Evolutionary conservation across 768 basidiomycete species (phyloP).

Genomic region (Leccinum disarticulatum): DNA sequence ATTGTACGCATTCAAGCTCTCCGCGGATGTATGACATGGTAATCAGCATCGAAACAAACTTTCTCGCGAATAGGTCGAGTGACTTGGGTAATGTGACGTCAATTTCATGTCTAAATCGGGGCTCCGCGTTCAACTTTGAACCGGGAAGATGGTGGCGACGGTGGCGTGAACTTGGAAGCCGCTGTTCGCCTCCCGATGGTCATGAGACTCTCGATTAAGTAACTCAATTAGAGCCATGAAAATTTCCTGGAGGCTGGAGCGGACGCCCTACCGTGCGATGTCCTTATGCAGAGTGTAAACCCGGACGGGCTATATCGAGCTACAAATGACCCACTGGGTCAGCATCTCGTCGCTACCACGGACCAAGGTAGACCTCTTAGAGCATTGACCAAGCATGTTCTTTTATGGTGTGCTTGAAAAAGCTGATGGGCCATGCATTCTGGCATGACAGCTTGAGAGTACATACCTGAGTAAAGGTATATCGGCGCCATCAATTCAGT

Average conservation of each 20-base stretch:
- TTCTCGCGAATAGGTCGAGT: background rate
- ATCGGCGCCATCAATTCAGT: no score
- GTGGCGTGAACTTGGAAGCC: background rate
- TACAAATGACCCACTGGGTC: no score
- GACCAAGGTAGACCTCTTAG: no score
- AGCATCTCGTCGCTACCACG: no score
- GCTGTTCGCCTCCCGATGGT: background rate
- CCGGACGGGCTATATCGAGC: background rate
- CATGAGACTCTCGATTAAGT: background rate
- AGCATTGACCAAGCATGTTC: no score
- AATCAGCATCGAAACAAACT: background rate
- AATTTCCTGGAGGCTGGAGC: background rate
- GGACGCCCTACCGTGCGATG: background rate
- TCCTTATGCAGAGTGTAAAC: background rate
- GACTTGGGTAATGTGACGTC: background rate
- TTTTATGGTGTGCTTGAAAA: no score
- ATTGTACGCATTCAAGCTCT: background rate
- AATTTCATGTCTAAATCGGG: background rate
- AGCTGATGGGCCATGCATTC: no score
- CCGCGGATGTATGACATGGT: slow-evolving; percentile 2
- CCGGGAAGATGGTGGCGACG: slow-evolving; percentile 1
- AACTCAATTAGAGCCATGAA: background rate
- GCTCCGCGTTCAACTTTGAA: slow-evolving; percentile 12
- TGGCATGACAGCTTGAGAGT: no score
- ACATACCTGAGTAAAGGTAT: no score